Base-by-base conservation (phyloP, 1,139 yeast genomes). In the Candida smagusa region DNA sequence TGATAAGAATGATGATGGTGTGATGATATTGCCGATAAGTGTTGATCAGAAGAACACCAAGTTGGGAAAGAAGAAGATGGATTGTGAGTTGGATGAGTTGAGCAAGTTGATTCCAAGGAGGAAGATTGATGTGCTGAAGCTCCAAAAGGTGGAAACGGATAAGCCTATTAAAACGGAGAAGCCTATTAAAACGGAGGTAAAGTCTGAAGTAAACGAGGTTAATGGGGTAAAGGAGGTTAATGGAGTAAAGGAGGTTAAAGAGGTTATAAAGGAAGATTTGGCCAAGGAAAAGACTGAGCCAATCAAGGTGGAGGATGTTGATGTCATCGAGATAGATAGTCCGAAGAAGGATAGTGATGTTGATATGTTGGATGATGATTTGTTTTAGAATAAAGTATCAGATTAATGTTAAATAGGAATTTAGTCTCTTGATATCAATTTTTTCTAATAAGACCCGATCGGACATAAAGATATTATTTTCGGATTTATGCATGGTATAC, bases 1-100 rank as follows among this genome's bases (percentile, higher is more conserved):
- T 41, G 65, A 64, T 39, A 61, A 61, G 41, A 70, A 72, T 44
- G 58, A 63, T 12, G 77, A 74, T 46, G 67, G 68, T 11, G 61
- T 75, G 9, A 77, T 76, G 68, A 70, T 80, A 22, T 59, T 79
- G 26, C 86, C 87, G 2, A 74, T 80, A 2, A 67, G 71, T 30
- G 78, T 81, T 13, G 81, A 78, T 43, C 82, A 79, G 49, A 80
- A 79, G 60, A 81, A 81, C 35, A 74, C 84, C 6, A 67, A 68
- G 53, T 66, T 79, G 29, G 84, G 84, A 2, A 61, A 61, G 30
- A 64, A 63, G 45, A 76, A 79, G 54, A 54, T 79, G 37, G 58
- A 64, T 12, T 58, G 58, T 11, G 73, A 68, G 43, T 47, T 69
- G 22, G 39, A 42, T 12, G 62, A 62, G 35, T 50, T 68, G 51